A percentile compares a stretch with the other conserved stretches of the same genome.
Conservation (phyloP, 352 stramenopile genomes). For the Globisporangium irregulare region DNA sequence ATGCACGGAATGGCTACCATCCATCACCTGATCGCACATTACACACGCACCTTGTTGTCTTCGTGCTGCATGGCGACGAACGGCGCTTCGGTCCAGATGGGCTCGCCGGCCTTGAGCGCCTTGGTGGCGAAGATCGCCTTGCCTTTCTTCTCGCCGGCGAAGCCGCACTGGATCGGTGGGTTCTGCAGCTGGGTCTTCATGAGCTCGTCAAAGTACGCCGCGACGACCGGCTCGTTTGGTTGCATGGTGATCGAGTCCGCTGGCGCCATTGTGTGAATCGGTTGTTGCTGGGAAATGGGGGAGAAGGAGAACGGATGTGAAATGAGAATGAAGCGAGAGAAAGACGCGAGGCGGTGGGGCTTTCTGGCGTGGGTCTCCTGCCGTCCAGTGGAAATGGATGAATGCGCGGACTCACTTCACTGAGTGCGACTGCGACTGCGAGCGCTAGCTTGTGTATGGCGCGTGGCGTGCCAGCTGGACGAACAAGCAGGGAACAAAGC, state of each 20-base stretch:
- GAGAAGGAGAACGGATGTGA: not conserved
- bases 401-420: constrained; percentile 2
- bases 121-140: constrained; percentile 70
- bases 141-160: constrained; percentile 52
- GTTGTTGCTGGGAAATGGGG: not conserved
- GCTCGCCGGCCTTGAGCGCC: constrained; percentile 54
- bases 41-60: constrained; percentile 56
- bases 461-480: constrained; percentile 3
- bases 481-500: constrained; percentile 7
- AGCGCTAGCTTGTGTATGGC: too few species aligned
- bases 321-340: not conserved
- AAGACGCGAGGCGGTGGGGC: not conserved
- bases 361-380: not conserved
- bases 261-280: not conserved
- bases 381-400: constrained; percentile 11
- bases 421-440: not conserved
- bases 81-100: constrained; percentile 54
- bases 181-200: constrained; percentile 47
- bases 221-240: constrained; percentile 36
- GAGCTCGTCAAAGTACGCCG: constrained; percentile 63
- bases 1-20: constrained; percentile 1
- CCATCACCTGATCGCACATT: not conserved
- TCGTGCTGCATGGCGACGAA: constrained; percentile 73
- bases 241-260: constrained; percentile 29
- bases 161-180: constrained; percentile 52